These are phyloP conservation scores for Auricularia cornea DNA, from an alignment of 768 basidiomycete species.

Conservation along the genomic window DNA sequence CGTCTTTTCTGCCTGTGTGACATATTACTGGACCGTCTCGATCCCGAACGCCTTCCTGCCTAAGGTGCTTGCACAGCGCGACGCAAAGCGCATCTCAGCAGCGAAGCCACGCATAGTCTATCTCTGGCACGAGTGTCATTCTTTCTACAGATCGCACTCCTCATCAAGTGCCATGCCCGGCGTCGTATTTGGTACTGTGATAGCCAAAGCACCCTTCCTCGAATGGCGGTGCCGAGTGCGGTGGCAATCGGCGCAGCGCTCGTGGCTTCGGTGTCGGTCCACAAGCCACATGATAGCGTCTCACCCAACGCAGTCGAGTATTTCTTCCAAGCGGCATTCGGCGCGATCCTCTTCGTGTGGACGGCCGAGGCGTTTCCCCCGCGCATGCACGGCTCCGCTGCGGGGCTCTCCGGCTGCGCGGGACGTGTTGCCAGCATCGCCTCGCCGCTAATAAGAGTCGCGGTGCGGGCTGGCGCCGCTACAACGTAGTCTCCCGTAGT, in stretches of 20 bases:
- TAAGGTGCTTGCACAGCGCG: neutral
- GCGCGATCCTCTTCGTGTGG: neutral
- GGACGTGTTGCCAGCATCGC: neutral
- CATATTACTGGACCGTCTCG: slow-evolving; percentile 40
- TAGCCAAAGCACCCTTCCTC: slow-evolving; percentile 41
- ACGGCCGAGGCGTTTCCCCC: neutral
- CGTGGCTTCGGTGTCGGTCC: neutral
- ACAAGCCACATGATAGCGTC: neutral
- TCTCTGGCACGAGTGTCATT: neutral
- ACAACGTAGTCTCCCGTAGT: too few relatives aligned
- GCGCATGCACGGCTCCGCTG: neutral
- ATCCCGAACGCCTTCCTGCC: slow-evolving; percentile 11
- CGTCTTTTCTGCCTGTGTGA: neutral
- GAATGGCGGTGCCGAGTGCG: slow-evolving; percentile 37
- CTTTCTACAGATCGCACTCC: too few relatives aligned
- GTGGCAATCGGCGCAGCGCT: neutral
- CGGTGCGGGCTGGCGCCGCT: neutral
- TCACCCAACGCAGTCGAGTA: neutral
- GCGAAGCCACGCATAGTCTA: neutral
- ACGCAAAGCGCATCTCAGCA: neutral
- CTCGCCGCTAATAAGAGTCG: neutral
- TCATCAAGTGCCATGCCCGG: slow-evolving; percentile 48
- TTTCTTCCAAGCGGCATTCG: neutral
- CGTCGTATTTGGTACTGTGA: slow-evolving; percentile 43
- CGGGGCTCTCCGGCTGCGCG: neutral